Percentiles rank a stretch among this genome's conserved stretches.
Conservation (phyloP, 805 yeast species). For the Ogataea dorogensis region DNA sequence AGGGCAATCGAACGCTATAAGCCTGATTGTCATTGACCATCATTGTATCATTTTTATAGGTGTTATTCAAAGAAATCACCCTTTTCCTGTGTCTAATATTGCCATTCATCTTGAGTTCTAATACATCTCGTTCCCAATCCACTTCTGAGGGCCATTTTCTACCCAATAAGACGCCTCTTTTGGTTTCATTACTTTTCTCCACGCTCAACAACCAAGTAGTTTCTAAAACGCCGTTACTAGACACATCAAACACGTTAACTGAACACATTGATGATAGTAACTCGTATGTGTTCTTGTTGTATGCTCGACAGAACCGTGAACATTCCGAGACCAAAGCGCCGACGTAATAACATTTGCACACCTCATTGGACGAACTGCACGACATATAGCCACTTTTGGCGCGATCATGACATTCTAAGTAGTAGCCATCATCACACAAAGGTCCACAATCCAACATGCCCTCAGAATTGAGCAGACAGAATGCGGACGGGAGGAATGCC, state of each 20-base stretch:
- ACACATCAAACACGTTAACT: conserved; percentile 19
- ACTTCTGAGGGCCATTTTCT: conserved; percentile 22
- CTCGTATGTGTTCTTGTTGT: conserved; percentile 24
- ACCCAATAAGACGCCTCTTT: conserved; percentile 6
- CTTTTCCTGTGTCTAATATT: conserved; percentile 3
- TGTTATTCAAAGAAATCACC: conserved; percentile 1
- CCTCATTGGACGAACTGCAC: conserved; percentile 21
- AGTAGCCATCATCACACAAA: conserved; percentile 25
- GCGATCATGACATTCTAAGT: conserved; percentile 27
- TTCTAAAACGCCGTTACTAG: conserved; percentile 10
- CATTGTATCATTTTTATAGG: background rate
- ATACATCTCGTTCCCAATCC: conserved; percentile 23
- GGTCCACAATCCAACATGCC: conserved; percentile 25
- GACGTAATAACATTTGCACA: conserved; percentile 31
- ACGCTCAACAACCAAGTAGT: conserved; percentile 3
- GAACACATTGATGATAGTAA: conserved; percentile 20
- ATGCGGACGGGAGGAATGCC: background rate
- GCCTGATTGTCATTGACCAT: conserved; percentile 1
- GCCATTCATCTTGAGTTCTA: conserved; percentile 8
- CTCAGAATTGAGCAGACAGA: conserved; percentile 14
- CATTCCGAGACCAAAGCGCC: conserved; percentile 26
- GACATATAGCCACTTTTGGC: conserved; percentile 18
- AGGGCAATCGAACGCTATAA: background rate
- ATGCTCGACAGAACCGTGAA: conserved; percentile 26
- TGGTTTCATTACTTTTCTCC: conserved; percentile 8